Percentiles rank a stretch among this genome's conserved stretches.
These are phyloP conservation scores for Bullera alba DNA, from an alignment of 768 basidiomycete species.

Conservation along the genomic window DNA sequence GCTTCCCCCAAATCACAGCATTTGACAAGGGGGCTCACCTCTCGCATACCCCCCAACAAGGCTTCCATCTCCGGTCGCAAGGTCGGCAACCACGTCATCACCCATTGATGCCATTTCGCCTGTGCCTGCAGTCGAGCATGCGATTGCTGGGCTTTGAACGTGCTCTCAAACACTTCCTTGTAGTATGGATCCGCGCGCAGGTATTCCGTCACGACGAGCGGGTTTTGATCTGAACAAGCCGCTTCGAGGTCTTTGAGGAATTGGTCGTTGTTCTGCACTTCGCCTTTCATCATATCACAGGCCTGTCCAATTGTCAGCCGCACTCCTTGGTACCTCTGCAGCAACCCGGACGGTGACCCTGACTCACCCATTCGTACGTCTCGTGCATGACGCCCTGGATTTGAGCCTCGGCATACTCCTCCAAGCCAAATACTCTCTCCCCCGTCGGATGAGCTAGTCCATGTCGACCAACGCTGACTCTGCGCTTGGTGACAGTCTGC, in stretches of 20 bases:
- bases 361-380: conserved; percentile 44
- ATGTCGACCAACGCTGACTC: too few species aligned
- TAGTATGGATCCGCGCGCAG: conserved; percentile 43
- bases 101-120: conserved; percentile 46
- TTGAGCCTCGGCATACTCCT: conserved; percentile 41
- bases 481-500: conserved; percentile 9
- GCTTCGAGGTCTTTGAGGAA: conserved; percentile 9
- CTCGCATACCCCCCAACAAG: conserved; percentile 25
- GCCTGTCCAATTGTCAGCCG: conserved; percentile 22
- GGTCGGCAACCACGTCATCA: conserved; percentile 28
- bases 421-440: conserved; percentile 34
- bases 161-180: conserved; percentile 44
- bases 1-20: neutral
- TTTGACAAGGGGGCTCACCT: conserved; percentile 23
- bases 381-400: conserved; percentile 31
- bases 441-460: neutral
- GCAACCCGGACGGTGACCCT: too few species aligned
- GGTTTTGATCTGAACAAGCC: conserved; percentile 25
- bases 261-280: conserved; percentile 26
- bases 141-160: conserved; percentile 38
- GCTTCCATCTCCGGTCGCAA: conserved; percentile 34
- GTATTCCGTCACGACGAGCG: conserved; percentile 45
- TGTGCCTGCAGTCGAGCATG: conserved; percentile 43
- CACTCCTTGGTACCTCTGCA: neutral
- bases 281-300: conserved; percentile 34